Evolutionary conservation across 352 stramenopile genomes (phyloP).

Genomic region (Phytophthora colocasiae): DNA sequence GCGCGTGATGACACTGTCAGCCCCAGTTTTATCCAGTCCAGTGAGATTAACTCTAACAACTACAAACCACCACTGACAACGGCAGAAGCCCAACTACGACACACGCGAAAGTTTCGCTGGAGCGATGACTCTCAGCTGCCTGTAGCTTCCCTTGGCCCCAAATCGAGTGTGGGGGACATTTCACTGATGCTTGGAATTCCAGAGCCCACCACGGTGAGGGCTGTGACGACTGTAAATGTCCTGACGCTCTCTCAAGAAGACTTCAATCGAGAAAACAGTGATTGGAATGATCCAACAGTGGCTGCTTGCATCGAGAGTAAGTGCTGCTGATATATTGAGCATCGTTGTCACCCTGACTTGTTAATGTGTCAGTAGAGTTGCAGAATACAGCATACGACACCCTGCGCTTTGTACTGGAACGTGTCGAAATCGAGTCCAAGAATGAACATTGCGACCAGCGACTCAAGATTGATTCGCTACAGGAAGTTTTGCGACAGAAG

Average conservation of each 20-base stretch:
- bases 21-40: slow-evolving; percentile 3
- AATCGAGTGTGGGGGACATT: slow-evolving; percentile 49
- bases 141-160: slow-evolving; percentile 45
- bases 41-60: slow-evolving; percentile 1
- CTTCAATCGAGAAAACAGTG: slow-evolving; percentile 47
- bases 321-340: not conserved
- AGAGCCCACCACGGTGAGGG: slow-evolving; percentile 45
- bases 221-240: slow-evolving; percentile 43
- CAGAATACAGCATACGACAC: slow-evolving; percentile 61
- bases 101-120: slow-evolving; percentile 40
- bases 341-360: not conserved
- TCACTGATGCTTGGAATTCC: slow-evolving; percentile 42
- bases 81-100: slow-evolving; percentile 33
- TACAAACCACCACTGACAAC: slow-evolving; percentile 20
- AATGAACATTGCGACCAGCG: slow-evolving; percentile 51
- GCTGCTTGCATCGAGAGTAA: slow-evolving; percentile 32
- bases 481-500: slow-evolving; percentile 33
- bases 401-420: slow-evolving; percentile 55
- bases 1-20: slow-evolving; percentile 15
- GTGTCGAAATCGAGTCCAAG: slow-evolving; percentile 54
- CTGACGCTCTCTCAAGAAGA: slow-evolving; percentile 46
- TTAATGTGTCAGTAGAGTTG: slow-evolving; percentile 33
- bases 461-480: slow-evolving; percentile 42
- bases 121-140: slow-evolving; percentile 31
- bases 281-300: slow-evolving; percentile 43